Percentiles rank a stretch among this genome's conserved stretches.
These are phyloP conservation scores for Fimicolochytrium jonesii DNA, from an alignment of 192 early-diverging fungal genomes.

Conservation along the genomic window DNA sequence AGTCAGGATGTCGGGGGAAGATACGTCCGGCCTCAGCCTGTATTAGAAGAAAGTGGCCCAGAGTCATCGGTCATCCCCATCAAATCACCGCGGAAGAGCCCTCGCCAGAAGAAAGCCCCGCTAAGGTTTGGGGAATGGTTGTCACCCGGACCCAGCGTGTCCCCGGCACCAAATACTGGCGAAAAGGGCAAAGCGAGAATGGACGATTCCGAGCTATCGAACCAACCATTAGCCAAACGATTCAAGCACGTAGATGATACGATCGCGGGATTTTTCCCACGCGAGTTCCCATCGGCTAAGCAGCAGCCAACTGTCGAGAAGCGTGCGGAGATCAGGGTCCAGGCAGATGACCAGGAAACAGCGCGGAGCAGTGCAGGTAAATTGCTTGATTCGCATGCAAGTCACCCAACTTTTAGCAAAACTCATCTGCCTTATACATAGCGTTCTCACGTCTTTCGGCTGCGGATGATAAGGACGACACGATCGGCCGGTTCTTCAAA, in stretches of 20 bases:
- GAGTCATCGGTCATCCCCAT: not conserved
- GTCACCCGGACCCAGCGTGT: too few species aligned
- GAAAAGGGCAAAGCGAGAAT: not conserved
- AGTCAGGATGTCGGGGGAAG: not conserved
- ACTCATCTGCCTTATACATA: not conserved
- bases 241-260: conserved; percentile 6
- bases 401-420: not conserved
- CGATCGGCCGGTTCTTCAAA: conserved; percentile 10
- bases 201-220: not conserved
- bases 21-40: not conserved
- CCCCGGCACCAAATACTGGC: too few species aligned
- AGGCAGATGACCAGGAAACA: not conserved
- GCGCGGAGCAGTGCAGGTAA: not conserved
- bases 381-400: not conserved
- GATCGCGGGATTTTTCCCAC: conserved; percentile 8
- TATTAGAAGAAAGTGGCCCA: not conserved
- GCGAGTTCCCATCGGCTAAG: not conserved
- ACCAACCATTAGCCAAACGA: not conserved
- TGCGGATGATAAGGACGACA: conserved; percentile 6
- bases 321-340: not conserved
- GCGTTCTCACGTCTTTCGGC: not conserved
- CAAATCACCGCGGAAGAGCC: not conserved
- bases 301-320: not conserved
- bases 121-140: too few species aligned
- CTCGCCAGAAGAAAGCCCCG: not conserved